A percentile compares a stretch with the other conserved stretches of the same genome.
These are phyloP conservation scores for Neurospora sp. DNA, from an alignment of 495 filamentous ascomycete species.

Conservation along the genomic window DNA sequence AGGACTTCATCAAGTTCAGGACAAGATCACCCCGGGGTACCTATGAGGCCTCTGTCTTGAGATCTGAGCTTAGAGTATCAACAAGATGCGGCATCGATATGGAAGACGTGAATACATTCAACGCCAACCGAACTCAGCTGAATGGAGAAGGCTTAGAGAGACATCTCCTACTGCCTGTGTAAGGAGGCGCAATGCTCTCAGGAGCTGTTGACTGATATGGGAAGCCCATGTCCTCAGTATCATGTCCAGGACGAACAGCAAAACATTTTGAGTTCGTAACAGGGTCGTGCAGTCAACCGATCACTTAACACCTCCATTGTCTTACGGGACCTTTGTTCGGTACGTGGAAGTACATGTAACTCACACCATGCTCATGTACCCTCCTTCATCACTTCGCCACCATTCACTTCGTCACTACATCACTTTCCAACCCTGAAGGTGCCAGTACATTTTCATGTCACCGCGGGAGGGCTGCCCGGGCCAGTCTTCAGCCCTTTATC, in stretches of 20 bases:
- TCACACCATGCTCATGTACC: background rate
- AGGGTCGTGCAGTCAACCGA: background rate
- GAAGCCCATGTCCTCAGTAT: background rate
- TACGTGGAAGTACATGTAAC: background rate
- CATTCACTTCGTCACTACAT: background rate
- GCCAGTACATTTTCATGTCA: background rate
- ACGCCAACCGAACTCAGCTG: background rate
- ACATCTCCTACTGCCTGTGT: background rate
- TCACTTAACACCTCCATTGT: background rate
- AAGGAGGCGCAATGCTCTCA: background rate
- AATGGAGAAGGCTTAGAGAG: background rate
- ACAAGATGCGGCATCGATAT: background rate
- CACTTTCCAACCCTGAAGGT: background rate
- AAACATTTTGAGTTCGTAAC: background rate
- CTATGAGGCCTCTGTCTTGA: background rate
- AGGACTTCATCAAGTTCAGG: background rate
- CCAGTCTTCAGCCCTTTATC: background rate
- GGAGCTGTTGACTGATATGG: background rate
- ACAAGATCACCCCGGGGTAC: background rate
- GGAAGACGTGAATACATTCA: background rate
- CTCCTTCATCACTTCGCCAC: background rate
- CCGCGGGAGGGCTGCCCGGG: no score
- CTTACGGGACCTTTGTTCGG: background rate
- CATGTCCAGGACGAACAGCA: background rate
- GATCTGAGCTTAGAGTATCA: background rate